Evolutionary conservation across 495 filamentous ascomycete genomes (phyloP), one percentile per base, ranked within the genome.

Genomic region (Apiosordaria backusii): DNA sequence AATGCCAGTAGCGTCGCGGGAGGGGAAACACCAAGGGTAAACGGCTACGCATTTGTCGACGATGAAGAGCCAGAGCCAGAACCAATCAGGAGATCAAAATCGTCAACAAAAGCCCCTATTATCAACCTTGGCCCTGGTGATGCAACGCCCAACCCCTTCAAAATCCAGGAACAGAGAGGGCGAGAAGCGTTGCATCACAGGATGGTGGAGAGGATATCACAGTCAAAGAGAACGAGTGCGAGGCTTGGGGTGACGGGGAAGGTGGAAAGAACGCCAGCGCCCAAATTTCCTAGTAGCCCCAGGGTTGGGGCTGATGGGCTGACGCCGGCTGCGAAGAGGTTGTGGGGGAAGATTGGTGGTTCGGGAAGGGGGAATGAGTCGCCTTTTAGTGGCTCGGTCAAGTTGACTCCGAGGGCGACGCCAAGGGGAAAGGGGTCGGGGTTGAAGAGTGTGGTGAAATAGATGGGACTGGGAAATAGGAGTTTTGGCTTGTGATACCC

Each of bases 41-140:
- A 92, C 63, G 95, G 95, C 22, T 99, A 97, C 71, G 87, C 91
- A 3, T 98, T 97, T 76, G 95, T 99, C 53, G 93, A 97, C 68
- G 90, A 96, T 70, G 89, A 92, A 54, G 81, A 83, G 35, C 80
- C 78, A 4, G 77, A 76, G 58, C 74, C 77, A 22, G 76, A 77
- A 50, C 67, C 77, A 3, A 65, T 77, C n/a, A 13, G 54, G 60
- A 50, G 27, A 62, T 19, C 24, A 25, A 25, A 29, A 22, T 16
- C 25, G 16, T 22, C 19, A 13, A 61, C 19, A 13, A 61, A 29
- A 16, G 53, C 59, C 9, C 72, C 78, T 9, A 62, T 72, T 1
- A 81, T 83, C 62, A 74, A 82, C 6, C 84, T 92, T 4, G 87
- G 86, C 4, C 80, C 77, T 9, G 84, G 81, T 22, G 87, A 92